Base-by-base conservation (phyloP, 2,329 filamentous ascomycete genomes). In the Pyrenochaeta sp. region DNA sequence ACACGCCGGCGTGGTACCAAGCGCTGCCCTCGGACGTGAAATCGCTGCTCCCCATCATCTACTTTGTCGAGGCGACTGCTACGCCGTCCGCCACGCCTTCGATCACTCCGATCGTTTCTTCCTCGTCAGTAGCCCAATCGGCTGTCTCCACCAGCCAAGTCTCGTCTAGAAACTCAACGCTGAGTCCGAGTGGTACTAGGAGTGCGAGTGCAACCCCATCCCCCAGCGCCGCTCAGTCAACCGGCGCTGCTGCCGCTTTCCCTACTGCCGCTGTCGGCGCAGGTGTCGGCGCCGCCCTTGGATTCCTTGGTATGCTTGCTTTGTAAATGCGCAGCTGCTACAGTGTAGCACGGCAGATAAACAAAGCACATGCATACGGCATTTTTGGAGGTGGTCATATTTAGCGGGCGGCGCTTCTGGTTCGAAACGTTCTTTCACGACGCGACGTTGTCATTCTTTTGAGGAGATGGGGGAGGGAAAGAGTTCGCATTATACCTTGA, bases 1-100 rank as follows among this genome's bases (percentile, higher is more conserved):
- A 72, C 27, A 77, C 75, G 15, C 79, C 80, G 15, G 55, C 67
- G 3, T 82, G 80, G 80, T 81, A 78, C 69, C 64, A 72, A 7
- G 72, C 75, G 7, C 75, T 82, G 3, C 80, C 80, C 6, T 63
- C 72, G 39, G 77, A 78, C 49, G 73, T 82, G 41, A 74, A 81
- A 71, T 75, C 67, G 40, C 76, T 76, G 55, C 69, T 82, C 40
- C 64, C 78, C 21, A 61, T 73, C 18, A 59, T 74, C 43, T 75
- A 73, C 60, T 66, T 73, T 23, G 57, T 60, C 51, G 54, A 61
- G 20, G 58, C 61, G 20, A 54, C 58, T 14, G 58, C 64, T 7
- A 64, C 64, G 5, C 58, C 68, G 29, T 51, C 62, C 18, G 43
- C 37, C 20, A 39, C 36, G 18, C 36, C 36, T 12, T 18, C 18